Conservation (phyloP, 1,284 basidiomycete genomes). For the Ustilago trichophora region DNA sequence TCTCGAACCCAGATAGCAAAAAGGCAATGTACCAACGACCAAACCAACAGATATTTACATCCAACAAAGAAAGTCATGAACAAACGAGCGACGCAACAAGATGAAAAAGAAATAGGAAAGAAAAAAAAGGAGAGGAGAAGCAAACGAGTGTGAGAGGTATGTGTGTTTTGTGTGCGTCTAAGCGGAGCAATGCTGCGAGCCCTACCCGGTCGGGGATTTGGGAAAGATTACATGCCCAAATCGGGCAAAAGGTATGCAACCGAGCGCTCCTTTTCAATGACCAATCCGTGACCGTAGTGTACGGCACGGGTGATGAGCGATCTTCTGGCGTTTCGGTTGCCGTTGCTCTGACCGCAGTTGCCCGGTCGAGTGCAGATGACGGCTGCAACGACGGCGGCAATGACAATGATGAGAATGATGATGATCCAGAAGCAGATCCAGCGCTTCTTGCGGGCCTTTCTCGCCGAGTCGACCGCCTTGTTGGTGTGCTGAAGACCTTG, state of each 20-base stretch:
- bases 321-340: conserved; percentile 8
- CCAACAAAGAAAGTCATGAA: background rate
- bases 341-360: conserved; percentile 21
- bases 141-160: conserved; percentile 25
- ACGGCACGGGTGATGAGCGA: conserved; percentile 19
- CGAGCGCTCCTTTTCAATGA: conserved; percentile 20
- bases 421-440: conserved; percentile 64
- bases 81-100: background rate
- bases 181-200: too few relatives aligned
- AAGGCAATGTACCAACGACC: too few relatives aligned
- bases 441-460: conserved; percentile 78
- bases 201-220: too few relatives aligned
- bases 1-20: too few relatives aligned
- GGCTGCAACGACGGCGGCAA: conserved; percentile 52
- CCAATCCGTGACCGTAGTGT: conserved; percentile 6
- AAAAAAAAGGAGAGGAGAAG: background rate
- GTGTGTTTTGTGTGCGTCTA: too few relatives aligned
- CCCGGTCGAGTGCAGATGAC: conserved; percentile 49
- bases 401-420: conserved; percentile 54
- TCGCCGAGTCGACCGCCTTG: conserved; percentile 78
- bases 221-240: conserved; percentile 23
- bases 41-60: background rate
- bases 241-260: conserved; percentile 27
- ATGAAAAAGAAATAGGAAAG: background rate
- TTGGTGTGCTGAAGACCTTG: conserved; percentile 70